A percentile compares a stretch with the other conserved stretches of the same genome.
Conservation (phyloP, 768 basidiomycete species). For the Podaxis carcinomalis region DNA sequence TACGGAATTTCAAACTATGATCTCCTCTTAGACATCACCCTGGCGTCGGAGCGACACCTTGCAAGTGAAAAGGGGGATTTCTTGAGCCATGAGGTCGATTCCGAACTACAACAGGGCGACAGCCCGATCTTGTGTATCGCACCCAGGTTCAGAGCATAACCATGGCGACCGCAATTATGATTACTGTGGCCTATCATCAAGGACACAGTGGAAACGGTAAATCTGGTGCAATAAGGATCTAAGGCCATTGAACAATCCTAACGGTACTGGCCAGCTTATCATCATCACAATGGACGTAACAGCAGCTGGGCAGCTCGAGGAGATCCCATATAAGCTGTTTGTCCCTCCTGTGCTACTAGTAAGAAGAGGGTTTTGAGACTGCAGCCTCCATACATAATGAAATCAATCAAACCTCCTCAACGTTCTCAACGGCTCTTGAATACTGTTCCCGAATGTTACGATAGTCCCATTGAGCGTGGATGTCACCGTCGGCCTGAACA, state of each 20-base stretch:
- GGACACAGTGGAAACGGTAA: no score
- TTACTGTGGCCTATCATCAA: background rate
- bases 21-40: no score
- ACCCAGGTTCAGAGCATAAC: background rate
- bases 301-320: constrained; percentile 1
- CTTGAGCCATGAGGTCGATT: no score
- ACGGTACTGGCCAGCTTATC: background rate
- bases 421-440: background rate
- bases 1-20: no score
- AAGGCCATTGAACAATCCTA: background rate
- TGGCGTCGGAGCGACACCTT: no score
- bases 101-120: background rate
- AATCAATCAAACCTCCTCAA: constrained; percentile 2
- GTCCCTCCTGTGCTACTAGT: background rate
- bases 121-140: background rate
- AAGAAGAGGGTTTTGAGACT: background rate
- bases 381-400: background rate
- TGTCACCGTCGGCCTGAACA: background rate
- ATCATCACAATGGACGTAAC: constrained; percentile 1
- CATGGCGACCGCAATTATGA: background rate
- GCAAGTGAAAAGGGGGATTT: no score
- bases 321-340: constrained; percentile 1
- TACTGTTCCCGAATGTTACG: background rate
- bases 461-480: background rate
- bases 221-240: background rate